Conservation (phyloP, 73 alveolate genomes). For the Paramecium caudatum region DNA sequence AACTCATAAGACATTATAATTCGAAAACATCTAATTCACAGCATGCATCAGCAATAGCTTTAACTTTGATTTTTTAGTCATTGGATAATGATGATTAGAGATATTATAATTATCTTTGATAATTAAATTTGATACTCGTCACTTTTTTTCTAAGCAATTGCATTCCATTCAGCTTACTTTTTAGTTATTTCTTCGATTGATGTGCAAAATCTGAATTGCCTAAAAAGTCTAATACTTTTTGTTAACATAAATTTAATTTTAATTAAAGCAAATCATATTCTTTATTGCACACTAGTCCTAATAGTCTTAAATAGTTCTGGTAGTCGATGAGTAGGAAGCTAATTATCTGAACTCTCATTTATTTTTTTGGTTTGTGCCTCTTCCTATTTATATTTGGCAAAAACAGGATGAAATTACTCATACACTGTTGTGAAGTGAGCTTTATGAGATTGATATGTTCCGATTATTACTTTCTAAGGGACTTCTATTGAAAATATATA, state of each 20-base stretch:
- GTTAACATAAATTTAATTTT: slow-evolving; percentile 34
- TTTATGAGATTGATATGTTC: neutral
- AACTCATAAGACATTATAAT: slow-evolving; percentile 62
- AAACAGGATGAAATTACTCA: slow-evolving; percentile 68
- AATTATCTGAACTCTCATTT: no score
- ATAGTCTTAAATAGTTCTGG: no score
- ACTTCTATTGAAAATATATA: neutral
- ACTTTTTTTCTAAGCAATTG: slow-evolving; percentile 23
- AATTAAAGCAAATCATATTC: no score
- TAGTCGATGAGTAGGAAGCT: no score
- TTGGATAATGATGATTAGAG: slow-evolving; percentile 64
- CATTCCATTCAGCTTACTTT: slow-evolving; percentile 48
- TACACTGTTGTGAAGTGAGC: neutral
- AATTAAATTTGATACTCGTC: neutral
- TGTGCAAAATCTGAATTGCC: slow-evolving; percentile 46
- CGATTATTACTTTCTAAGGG: neutral
- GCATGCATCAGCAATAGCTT: slow-evolving; percentile 66
- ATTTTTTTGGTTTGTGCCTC: no score
- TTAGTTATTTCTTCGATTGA: slow-evolving; percentile 1
- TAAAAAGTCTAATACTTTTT: slow-evolving; percentile 32
- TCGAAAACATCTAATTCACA: slow-evolving; percentile 70
- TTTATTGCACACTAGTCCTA: no score
- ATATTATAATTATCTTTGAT: slow-evolving; percentile 62
- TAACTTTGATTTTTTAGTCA: slow-evolving; percentile 69
- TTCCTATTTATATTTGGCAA: no score